These are phyloP conservation scores for Phaeosphaeriaceae sp. DNA, from an alignment of 2,329 filamentous ascomycete genomes.

Conservation along the genomic window DNA sequence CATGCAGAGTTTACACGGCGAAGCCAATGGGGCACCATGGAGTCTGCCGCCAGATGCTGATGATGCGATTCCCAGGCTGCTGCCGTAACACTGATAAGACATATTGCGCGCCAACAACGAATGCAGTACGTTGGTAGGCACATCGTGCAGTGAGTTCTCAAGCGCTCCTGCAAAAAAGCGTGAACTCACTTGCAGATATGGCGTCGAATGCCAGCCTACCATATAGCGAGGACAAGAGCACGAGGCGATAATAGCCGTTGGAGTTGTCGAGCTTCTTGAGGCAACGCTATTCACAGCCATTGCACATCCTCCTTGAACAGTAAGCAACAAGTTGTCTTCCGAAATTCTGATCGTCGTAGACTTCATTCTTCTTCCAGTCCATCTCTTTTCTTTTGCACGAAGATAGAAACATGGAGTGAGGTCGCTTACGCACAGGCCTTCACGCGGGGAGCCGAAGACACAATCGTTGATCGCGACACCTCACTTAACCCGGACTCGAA, in stretches of 20 bases:
- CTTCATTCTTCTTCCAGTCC: neutral
- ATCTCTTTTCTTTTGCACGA: slow-evolving; percentile 9
- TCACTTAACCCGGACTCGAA: slow-evolving; percentile 25
- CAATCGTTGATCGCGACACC: slow-evolving; percentile 26
- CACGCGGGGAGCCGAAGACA: slow-evolving; percentile 23
- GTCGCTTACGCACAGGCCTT: slow-evolving; percentile 26
- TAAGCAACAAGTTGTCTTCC: neutral
- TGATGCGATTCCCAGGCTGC: neutral
- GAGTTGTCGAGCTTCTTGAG: neutral
- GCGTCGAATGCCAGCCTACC: slow-evolving; percentile 1
- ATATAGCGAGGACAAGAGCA: neutral
- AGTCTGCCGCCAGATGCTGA: neutral
- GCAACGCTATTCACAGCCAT: neutral
- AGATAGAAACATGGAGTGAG: slow-evolving; percentile 25
- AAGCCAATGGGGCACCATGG: slow-evolving; percentile 7
- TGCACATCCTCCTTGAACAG: neutral
- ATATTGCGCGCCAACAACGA: slow-evolving; percentile 2
- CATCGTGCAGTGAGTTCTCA: neutral
- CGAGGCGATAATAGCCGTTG: neutral
- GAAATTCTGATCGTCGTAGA: neutral
- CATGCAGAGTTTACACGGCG: neutral
- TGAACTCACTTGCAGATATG: neutral
- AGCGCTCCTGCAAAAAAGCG: slow-evolving; percentile 1
- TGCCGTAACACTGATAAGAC: slow-evolving; percentile 8
- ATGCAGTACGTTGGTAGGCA: slow-evolving; percentile 1